Percentiles rank a stretch among this genome's conserved stretches.
phyloP scores from a whole-genome alignment of 345 rosid genomes.

The Cochlearia excelsa region DNA sequence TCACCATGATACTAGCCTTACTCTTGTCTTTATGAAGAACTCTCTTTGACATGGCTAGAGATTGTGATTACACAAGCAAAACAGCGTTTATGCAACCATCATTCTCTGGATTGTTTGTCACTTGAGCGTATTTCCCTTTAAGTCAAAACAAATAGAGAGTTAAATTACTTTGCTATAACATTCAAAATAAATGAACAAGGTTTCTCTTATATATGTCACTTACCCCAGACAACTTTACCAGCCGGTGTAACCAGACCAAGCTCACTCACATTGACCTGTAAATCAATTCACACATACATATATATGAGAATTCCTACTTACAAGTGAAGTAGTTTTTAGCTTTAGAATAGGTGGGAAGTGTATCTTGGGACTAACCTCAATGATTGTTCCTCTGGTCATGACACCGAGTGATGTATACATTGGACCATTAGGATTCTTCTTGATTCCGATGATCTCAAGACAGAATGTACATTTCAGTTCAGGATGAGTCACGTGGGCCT shows the following conservation, averaged over 20 bases:
- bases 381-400: constrained; percentile 84
- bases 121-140: constrained; percentile 94
- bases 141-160: constrained; percentile 15
- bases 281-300: constrained; percentile 1
- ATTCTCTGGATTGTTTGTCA: constrained; percentile 88
- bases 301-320: background rate
- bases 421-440: constrained; percentile 95
- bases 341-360: background rate
- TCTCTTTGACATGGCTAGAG: background rate
- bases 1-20: constrained; percentile 8
- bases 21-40: background rate
- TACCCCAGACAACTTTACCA: constrained; percentile 94
- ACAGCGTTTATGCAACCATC: constrained; percentile 91
- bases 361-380: constrained; percentile 51
- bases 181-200: too few relatives aligned
- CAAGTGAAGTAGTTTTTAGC: background rate
- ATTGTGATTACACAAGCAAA: constrained; percentile 58
- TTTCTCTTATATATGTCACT: constrained; percentile 21
- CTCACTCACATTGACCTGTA: constrained; percentile 93
- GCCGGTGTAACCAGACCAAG: constrained; percentile 90
- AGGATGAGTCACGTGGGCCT: constrained; percentile 93
- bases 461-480: constrained; percentile 85
- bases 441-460: constrained; percentile 78
- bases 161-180: background rate
- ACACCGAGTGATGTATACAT: constrained; percentile 92